phyloP scores from a whole-genome alignment of 208 protist species.

The Crithidia sp. region DNA sequence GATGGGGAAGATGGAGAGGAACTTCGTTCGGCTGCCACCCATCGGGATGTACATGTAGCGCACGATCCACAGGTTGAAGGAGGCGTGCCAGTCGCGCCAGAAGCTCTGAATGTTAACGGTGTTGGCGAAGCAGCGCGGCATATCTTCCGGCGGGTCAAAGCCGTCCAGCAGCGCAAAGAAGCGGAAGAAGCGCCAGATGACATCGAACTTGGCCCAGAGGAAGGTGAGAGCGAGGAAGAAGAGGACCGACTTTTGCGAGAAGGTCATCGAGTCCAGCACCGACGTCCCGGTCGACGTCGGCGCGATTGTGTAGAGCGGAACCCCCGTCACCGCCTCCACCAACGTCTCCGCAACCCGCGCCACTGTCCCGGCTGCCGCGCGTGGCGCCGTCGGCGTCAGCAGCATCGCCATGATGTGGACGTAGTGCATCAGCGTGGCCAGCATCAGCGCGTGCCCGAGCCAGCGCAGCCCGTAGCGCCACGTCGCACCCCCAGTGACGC shows the following conservation, averaged over 20 bases:
- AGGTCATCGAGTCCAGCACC: conserved; percentile 24
- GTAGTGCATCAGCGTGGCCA: conserved; percentile 60
- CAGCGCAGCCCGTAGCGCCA: conserved; percentile 47
- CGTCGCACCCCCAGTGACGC: conserved; percentile 16
- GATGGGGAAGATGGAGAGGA: conserved; percentile 82
- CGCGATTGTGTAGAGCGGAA: background rate
- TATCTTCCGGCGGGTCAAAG: conserved; percentile 90
- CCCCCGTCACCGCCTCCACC: conserved; percentile 9
- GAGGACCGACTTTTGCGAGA: conserved; percentile 28
- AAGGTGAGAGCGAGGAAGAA: conserved; percentile 73
- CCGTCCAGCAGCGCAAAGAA: conserved; percentile 84
- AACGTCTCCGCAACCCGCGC: background rate
- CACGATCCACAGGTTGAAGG: conserved; percentile 94
- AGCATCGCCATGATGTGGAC: conserved; percentile 55
- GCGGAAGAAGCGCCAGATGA: conserved; percentile 92
- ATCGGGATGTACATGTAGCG: conserved; percentile 95
- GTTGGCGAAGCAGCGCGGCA: conserved; percentile 88
- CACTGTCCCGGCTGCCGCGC: background rate
- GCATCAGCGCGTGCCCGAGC: conserved; percentile 32
- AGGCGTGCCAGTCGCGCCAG: conserved; percentile 94
- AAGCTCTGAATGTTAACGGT: conserved; percentile 88
- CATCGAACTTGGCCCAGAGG: conserved; percentile 92
- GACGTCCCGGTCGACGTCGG: background rate
- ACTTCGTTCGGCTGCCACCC: conserved; percentile 60
- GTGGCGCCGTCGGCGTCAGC: conserved; percentile 14